phyloP scores from a whole-genome alignment of 148 eudicot species.

The Chenopodium formosanum region DNA sequence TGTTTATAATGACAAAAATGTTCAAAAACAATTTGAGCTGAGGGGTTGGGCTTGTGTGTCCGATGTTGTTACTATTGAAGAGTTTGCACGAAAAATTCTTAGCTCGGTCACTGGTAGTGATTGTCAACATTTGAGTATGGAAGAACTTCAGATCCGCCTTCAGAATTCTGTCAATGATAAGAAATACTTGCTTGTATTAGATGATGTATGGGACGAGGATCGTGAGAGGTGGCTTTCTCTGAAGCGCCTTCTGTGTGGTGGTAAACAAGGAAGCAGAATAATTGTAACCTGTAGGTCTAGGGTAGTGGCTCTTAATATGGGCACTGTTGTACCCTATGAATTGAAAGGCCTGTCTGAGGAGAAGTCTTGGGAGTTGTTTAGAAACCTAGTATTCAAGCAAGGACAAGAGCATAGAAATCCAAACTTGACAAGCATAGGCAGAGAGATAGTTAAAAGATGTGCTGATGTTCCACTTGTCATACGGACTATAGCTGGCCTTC shows the following conservation, averaged over 20 bases:
- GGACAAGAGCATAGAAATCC: not conserved
- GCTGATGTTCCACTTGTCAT: conserved; percentile 8
- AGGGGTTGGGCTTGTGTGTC: conserved; percentile 15
- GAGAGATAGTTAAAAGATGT: conserved; percentile 4
- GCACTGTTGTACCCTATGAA: not conserved
- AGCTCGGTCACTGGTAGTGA: not conserved
- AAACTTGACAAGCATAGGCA: not conserved
- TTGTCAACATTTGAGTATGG: not conserved
- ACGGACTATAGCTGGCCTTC: not conserved
- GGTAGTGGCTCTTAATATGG: not conserved
- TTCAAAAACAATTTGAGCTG: conserved; percentile 4
- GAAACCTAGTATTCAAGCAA: not conserved
- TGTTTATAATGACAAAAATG: not conserved
- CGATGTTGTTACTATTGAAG: not conserved
- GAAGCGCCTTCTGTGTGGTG: not conserved
- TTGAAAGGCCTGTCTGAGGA: not conserved
- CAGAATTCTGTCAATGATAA: not conserved
- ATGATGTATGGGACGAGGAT: conserved; percentile 11
- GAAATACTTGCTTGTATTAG: conserved; percentile 11
- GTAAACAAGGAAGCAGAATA: conserved; percentile 8
- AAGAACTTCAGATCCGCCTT: not conserved
- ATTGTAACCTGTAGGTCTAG: conserved; percentile 2
- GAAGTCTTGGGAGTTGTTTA: conserved; percentile 10
- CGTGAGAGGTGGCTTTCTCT: not conserved
- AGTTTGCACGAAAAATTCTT: not conserved